A percentile compares a stretch with the other conserved stretches of the same genome.
These are phyloP conservation scores for Naganishia liquefaciens DNA, from an alignment of 1,284 basidiomycete species.

Conservation along the genomic window DNA sequence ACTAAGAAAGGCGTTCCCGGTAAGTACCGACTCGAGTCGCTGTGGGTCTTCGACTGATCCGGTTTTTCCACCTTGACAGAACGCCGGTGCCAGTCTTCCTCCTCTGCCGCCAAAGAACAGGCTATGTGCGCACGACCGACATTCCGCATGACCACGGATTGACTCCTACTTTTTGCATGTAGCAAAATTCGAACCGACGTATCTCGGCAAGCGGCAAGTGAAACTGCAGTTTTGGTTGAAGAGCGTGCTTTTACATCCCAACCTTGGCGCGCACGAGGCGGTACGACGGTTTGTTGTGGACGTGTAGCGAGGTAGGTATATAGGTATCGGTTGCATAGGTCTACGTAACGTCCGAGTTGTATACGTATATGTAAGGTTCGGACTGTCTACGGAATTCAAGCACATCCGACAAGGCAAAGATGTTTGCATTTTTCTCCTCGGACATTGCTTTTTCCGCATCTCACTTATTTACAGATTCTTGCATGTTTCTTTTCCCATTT, in stretches of 20 bases:
- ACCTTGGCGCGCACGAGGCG: constrained; percentile 20
- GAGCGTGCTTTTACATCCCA: constrained; percentile 33
- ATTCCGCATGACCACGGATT: background rate
- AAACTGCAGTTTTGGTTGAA: constrained; percentile 33
- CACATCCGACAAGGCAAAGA: too few relatives aligned
- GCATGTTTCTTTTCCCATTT: too few relatives aligned
- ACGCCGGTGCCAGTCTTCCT: constrained; percentile 28
- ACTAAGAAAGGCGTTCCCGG: constrained; percentile 28
- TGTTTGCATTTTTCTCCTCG: too few relatives aligned
- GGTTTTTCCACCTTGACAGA: background rate
- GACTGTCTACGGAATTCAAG: too few relatives aligned
- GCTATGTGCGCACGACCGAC: constrained; percentile 18
- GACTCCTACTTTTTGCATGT: background rate
- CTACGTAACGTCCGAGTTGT: background rate
- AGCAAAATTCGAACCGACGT: constrained; percentile 35
- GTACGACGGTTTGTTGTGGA: constrained; percentile 28
- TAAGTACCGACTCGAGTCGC: background rate
- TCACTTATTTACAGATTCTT: too few relatives aligned
- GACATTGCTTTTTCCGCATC: too few relatives aligned
- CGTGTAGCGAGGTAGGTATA: background rate
- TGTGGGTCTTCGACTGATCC: background rate
- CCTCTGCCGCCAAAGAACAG: constrained; percentile 33
- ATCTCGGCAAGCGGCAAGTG: constrained; percentile 27
- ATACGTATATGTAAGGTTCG: too few relatives aligned
- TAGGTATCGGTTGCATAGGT: background rate